Evolutionary conservation across 345 rosid species (phyloP), one percentile per base, ranked within the genome.

Genomic region (Salix koriyanagi): DNA sequence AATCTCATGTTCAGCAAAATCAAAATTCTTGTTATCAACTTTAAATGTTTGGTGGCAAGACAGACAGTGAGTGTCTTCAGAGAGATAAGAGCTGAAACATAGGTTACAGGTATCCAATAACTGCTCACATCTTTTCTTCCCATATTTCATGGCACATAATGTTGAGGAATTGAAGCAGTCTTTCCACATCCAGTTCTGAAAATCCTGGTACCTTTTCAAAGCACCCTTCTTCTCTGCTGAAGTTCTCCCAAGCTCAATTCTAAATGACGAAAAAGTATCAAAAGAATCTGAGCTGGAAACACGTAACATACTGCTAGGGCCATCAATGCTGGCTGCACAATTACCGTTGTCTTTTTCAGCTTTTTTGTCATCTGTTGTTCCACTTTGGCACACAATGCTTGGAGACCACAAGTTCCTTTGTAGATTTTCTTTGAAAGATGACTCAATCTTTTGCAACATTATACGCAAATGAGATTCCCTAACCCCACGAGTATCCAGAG

Each of bases 381-480:
- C 83, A 79, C 76, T 82, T 79, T 67, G 75, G 67, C 75, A 79
- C 50, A 67, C 70, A 62, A 73, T 67, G 48, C 77, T 79, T 67
- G 71, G 80, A 79, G 81, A 79, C 34, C 75, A 80, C 72, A 79
- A 65, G 76, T 72, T 84, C 80, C 84, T 83, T 42, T 82, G 76
- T 42, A 84, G 84, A 79, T 86, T 89, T 70, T 86, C 91, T 88
- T 91, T 94, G 83, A 94, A 96, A 79, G 90, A 81, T 26, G 81
- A 82, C 82, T 96, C 96, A 54, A 94, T 83, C 87, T 91, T 91
- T 81, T 84, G 94, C 84, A 94, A 73, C 97, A 96, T 94, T 84
- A 96, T 76, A 74, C 92, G 87, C 86, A 96, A 85, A 88, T 94
- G 98, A 58, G 99, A 94, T 77, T 96, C 99, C 82, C 99, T 89